Percentiles rank a stretch among this genome's conserved stretches.
These are phyloP conservation scores for Gynochthodes officinalis DNA, from an alignment of 257 asterid species.

Conservation along the genomic window DNA sequence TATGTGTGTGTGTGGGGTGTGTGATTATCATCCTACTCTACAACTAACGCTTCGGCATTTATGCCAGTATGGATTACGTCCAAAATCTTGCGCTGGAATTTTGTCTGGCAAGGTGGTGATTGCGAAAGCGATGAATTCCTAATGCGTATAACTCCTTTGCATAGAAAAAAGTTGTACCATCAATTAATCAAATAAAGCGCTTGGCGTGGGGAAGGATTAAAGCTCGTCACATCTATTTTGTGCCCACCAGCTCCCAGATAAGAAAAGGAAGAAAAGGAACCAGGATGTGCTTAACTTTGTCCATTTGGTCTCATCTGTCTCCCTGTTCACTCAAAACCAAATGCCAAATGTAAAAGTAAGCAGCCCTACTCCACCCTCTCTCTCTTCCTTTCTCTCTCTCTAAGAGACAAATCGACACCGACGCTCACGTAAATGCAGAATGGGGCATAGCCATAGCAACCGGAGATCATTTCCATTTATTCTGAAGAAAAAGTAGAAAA, in stretches of 20 bases:
- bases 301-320: background rate
- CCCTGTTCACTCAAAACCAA: slow-evolving; percentile 1
- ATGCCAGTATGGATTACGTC: background rate
- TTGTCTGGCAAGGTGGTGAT: background rate
- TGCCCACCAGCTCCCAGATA: no score
- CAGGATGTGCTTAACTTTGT: slow-evolving; percentile 27
- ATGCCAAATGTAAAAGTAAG: slow-evolving; percentile 8
- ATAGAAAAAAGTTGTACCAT: background rate
- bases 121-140: background rate
- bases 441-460: background rate
- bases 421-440: background rate
- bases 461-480: slow-evolving; percentile 6
- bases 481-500: background rate
- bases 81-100: background rate
- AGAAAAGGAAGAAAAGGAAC: slow-evolving; percentile 1
- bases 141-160: background rate
- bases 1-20: no score
- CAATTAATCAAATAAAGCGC: background rate
- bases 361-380: background rate
- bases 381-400: background rate
- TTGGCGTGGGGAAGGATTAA: background rate
- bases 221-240: no score
- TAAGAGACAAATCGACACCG: background rate
- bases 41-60: slow-evolving; percentile 11
- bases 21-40: background rate